A percentile compares a stretch with the other conserved stretches of the same genome.
phyloP scores from a whole-genome alignment of 2,329 filamentous ascomycete species.

The Monilinia laxa region DNA sequence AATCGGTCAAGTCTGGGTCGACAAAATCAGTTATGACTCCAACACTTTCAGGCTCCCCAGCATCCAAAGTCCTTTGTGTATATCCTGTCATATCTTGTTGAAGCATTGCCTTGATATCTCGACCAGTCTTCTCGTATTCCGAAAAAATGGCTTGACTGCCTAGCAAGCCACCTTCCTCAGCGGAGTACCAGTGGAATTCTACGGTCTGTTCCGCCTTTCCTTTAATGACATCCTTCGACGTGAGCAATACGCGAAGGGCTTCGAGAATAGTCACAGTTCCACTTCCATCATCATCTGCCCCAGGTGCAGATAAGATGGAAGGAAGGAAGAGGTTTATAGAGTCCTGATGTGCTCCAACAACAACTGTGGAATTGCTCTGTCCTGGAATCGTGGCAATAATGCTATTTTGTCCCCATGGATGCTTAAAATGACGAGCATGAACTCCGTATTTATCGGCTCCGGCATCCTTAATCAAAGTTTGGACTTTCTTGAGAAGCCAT shows the following conservation, averaged over 20 bases:
- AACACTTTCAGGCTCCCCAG: slow-evolving; percentile 79
- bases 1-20: slow-evolving; percentile 75
- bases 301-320: slow-evolving; percentile 78
- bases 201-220: slow-evolving; percentile 81
- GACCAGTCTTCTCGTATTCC: slow-evolving; percentile 68
- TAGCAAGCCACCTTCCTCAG: slow-evolving; percentile 83
- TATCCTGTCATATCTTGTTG: slow-evolving; percentile 99
- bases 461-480: slow-evolving; percentile 66
- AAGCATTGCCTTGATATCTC: slow-evolving; percentile 90
- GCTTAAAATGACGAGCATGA: slow-evolving; percentile 70
- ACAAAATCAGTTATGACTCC: slow-evolving; percentile 94
- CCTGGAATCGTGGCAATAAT: slow-evolving; percentile 92
- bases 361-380: slow-evolving; percentile 76
- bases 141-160: slow-evolving; percentile 89
- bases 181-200: slow-evolving; percentile 96
- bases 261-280: slow-evolving; percentile 94
- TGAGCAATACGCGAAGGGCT: slow-evolving; percentile 77
- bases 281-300: slow-evolving; percentile 93
- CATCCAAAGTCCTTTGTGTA: slow-evolving; percentile 76
- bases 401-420: slow-evolving; percentile 85
- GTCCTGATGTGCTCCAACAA: slow-evolving; percentile 91
- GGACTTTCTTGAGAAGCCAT: slow-evolving; percentile 79
- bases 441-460: slow-evolving; percentile 68
- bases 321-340: slow-evolving; percentile 92
- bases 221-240: slow-evolving; percentile 65